These are phyloP conservation scores for Fusarium sp. DNA, from an alignment of 2,329 filamentous ascomycete species.

Conservation along the genomic window DNA sequence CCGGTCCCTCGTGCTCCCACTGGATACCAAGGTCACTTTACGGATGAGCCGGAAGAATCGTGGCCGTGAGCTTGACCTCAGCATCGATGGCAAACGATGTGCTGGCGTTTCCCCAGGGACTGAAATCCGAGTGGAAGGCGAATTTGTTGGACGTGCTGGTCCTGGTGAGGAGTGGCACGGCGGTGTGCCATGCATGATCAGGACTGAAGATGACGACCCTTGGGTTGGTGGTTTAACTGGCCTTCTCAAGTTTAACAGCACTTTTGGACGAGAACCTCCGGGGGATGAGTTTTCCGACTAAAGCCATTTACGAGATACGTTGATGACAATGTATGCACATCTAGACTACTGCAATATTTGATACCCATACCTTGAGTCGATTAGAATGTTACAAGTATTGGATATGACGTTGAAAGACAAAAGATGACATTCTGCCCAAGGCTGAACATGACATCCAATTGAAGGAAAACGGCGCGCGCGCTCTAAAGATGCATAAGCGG, in stretches of 20 bases:
- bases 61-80: conserved; percentile 80
- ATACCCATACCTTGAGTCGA: conserved; percentile 26
- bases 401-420: not conserved
- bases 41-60: conserved; percentile 84
- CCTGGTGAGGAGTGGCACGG: conserved; percentile 70
- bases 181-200: conserved; percentile 92
- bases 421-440: not conserved
- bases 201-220: conserved; percentile 82
- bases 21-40: conserved; percentile 85
- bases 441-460: conserved; percentile 9
- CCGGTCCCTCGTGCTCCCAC: conserved; percentile 87
- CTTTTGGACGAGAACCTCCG: conserved; percentile 73
- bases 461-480: not conserved
- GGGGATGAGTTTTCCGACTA: conserved; percentile 49
- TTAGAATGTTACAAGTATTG: not conserved
- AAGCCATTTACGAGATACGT: conserved; percentile 1
- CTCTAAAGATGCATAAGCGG: conserved; percentile 1
- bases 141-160: conserved; percentile 70
- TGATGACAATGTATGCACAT: conserved; percentile 5
- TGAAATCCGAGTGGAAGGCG: conserved; percentile 90
- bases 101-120: conserved; percentile 77
- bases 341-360: conserved; percentile 24
- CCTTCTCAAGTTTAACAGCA: conserved; percentile 95
- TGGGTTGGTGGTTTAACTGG: conserved; percentile 97
- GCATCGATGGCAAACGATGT: conserved; percentile 79